Base-by-base conservation (phyloP, 768 basidiomycete genomes). In the Gautieria morchelliformis region DNA sequence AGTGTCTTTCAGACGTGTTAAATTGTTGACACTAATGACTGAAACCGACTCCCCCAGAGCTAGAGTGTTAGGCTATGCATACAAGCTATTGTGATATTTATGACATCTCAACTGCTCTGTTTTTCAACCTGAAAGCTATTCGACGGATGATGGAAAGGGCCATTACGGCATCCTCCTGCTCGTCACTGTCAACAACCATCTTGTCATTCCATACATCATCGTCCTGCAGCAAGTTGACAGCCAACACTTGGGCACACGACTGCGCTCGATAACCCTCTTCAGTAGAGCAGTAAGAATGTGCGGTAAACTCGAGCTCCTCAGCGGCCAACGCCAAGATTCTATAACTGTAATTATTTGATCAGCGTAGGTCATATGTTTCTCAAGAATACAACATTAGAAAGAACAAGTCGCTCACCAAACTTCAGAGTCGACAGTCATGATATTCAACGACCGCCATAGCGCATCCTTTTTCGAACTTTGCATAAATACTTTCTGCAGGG, bases 271-370 rank as follows among this genome's bases (percentile, higher is more conserved):
- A 87, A 9, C 83, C 83, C 2, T 69, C 67, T 9, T 65, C 60
- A 0, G 81, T 83, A 44, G 74, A 75, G 15, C 76, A 78, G 70
- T 83, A 74, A 0, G 75, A 71, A 44, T 78, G 72, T 1, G 70
- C 71, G 4, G 58, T 67, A 57, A 77, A 75, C 58, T 86, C 85
- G 8, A 83, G 66, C 33, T 70, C 68, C 52, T 67, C 72, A 4
- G 83, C 78, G 2, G 70, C 68, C 1, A 65, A 59, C 24, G 70
- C 71, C 15, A 85, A 63, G 11, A 78, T 63, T 20, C 69, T 62
- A 50, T 70, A 67, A 63, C 82, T 41, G 11, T 35, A 27, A 50
- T n/a, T 5, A 27, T 27, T 11, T 9, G 39, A 39, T 42, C 41
- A 24, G 41, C 52, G 22, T 1, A 41, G 40, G n/a, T 27, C 5